Conservation (phyloP, 2,329 filamentous ascomycete species). For the Colletotrichum lini region DNA sequence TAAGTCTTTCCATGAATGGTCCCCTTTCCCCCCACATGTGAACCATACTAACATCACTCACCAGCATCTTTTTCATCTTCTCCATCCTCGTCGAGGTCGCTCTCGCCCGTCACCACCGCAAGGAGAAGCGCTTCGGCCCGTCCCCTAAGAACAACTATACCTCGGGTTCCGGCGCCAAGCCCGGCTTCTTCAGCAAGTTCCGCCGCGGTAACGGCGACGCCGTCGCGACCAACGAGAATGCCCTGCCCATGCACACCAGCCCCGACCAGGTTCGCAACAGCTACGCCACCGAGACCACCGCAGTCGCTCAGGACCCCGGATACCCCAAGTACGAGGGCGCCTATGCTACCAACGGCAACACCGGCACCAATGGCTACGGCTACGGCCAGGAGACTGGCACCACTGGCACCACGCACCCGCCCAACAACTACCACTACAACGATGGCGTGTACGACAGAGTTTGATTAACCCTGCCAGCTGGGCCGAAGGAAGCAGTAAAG, state of each 20-base stretch:
- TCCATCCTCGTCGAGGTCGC: conserved; percentile 78
- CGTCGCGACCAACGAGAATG: conserved; percentile 48
- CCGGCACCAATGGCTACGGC: conserved; percentile 15
- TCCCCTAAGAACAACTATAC: conserved; percentile 70
- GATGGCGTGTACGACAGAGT: conserved; percentile 54
- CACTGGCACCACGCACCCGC: conserved; percentile 30
- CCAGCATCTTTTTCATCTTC: conserved; percentile 80
- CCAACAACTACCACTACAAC: conserved; percentile 52
- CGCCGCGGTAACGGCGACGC: conserved; percentile 52
- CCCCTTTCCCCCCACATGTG: too few species aligned
- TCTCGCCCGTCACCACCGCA: conserved; percentile 79
- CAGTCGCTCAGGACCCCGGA: conserved; percentile 46
- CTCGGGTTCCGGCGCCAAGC: conserved; percentile 58
- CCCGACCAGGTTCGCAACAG: conserved; percentile 61
- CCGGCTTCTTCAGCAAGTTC: conserved; percentile 53
- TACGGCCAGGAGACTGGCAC: conserved; percentile 36
- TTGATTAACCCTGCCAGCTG: conserved; percentile 40
- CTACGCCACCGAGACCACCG: conserved; percentile 56
- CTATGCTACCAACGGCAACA: conserved; percentile 17
- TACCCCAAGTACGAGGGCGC: conserved; percentile 45
- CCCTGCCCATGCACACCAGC: conserved; percentile 57
- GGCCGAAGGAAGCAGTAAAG: conserved; percentile 23
- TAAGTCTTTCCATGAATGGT: conserved; percentile 55
- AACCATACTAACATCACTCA: conserved; percentile 9
- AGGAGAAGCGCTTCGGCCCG: conserved; percentile 79